Percentiles rank a stretch among this genome's conserved stretches.
phyloP scores from a whole-genome alignment of 176 grass and related monocot genomes.

The Phyllostachys edulis region DNA sequence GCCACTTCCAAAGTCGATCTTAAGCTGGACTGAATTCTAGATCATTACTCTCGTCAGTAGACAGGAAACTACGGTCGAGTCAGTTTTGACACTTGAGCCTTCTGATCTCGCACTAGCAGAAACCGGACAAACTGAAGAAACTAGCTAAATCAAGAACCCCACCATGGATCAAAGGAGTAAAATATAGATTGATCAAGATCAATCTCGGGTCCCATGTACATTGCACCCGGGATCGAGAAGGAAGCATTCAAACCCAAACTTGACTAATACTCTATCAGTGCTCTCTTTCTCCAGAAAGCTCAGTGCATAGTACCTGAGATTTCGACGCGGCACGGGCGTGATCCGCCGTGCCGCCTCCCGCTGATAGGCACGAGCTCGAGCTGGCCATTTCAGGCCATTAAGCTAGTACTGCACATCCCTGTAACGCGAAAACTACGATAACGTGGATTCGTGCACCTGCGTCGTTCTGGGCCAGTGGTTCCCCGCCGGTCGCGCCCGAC shows the following conservation, averaged over 20 bases:
- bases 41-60: not conserved
- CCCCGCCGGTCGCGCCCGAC: not conserved
- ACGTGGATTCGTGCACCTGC: not conserved
- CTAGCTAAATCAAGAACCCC: constrained; percentile 1
- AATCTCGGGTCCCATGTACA: constrained; percentile 20
- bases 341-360: constrained; percentile 17
- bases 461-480: constrained; percentile 15
- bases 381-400: constrained; percentile 10
- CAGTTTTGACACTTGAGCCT: not conserved
- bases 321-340: constrained; percentile 2
- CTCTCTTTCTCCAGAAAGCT: constrained; percentile 41
- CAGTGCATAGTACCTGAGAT: constrained; percentile 33
- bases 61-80: not conserved
- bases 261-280: not conserved
- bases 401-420: not conserved
- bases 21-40: not conserved
- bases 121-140: not conserved
- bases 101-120: not conserved
- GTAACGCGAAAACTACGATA: not conserved
- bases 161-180: not conserved
- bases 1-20: not conserved
- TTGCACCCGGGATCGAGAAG: not conserved
- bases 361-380: not conserved
- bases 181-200: constrained; percentile 33
- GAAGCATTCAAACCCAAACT: constrained; percentile 1